Evolutionary conservation across 2,329 filamentous ascomycete genomes (phyloP).

Genomic region (Fusarium xyrophilum): DNA sequence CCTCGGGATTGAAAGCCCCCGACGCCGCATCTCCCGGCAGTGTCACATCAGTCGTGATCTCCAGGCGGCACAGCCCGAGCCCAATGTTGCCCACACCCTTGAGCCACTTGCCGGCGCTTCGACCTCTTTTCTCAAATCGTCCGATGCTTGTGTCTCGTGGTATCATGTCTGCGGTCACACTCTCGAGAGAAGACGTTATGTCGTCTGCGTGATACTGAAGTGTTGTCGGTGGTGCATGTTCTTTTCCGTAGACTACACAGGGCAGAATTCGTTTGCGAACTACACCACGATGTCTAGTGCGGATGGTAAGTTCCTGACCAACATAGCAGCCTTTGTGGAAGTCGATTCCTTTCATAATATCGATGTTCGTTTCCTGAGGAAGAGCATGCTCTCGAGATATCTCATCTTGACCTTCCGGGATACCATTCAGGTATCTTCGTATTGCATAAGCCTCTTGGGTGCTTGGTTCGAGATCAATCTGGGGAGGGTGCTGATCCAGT

Average conservation of each 20-base stretch:
- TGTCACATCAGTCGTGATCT: conserved; percentile 84
- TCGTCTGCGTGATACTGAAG: conserved; percentile 56
- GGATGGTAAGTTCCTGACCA: conserved; percentile 94
- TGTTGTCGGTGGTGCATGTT: conserved; percentile 47
- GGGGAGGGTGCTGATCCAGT: conserved; percentile 41
- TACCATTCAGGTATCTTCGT: conserved; percentile 77
- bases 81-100: conserved; percentile 83
- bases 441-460: conserved; percentile 71
- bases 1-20: conserved; percentile 65
- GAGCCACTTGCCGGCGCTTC: conserved; percentile 83
- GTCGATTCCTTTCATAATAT: conserved; percentile 84
- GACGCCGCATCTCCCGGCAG: conserved; percentile 72
- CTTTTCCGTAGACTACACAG: conserved; percentile 70
- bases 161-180: conserved; percentile 47
- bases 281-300: conserved; percentile 92
- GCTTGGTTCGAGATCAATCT: conserved; percentile 55
- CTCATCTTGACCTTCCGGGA: conserved; percentile 86
- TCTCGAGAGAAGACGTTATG: conserved; percentile 36
- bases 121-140: conserved; percentile 62
- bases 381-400: conserved; percentile 74
- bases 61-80: conserved; percentile 83
- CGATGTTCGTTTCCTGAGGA: conserved; percentile 89
- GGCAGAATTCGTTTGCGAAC: conserved; percentile 90
- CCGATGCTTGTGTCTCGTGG: conserved; percentile 58
- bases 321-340: conserved; percentile 98